Base-by-base conservation (phyloP, 2,329 filamentous ascomycete species). In the Cladosporium sp. region DNA sequence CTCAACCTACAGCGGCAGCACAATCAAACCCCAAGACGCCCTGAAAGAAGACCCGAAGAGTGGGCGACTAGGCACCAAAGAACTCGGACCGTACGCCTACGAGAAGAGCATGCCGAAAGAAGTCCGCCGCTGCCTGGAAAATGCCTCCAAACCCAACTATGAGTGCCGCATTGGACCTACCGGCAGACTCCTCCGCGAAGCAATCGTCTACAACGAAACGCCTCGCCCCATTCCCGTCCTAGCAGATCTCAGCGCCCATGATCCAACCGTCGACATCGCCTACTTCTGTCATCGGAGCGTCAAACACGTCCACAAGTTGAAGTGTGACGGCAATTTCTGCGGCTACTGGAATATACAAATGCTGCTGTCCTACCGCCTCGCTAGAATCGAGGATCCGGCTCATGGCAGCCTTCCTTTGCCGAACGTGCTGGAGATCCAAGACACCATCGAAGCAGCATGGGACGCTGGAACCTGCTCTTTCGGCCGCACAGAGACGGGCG, bases 321-420 rank as follows among this genome's bases (percentile, higher is more conserved):
- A 81, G n/a, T 81, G 79, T 61, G 92, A 96, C 76, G 92, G 92
- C 20, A 89, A 91, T 5, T 97, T 97, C 71, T 97, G 93, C 70
- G 93, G 93, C 3, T 97, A 97, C 71, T 84, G 93, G 40, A 97
- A 96, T 69, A 95, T 96, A 34, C 94, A 97, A 72, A 95, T 95
- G 86, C 74, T 97, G 65, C 78, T 88, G 14, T 93, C 92, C 0
- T 57, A 65, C 28, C 65, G 60, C 51, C 37, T 55, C 19, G 39
- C 55, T 14, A 43, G 28, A 52, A 42, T 51, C 42, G 52, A 60
- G n/a, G 63, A 65, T 28, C 62, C 60, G 15, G 62, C 64, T 40
- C 55, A 75, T 1, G 45, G 36, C 5, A 37, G n/a, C 42, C 47
- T 59, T 39, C 56, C 56, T 14, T 76, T 92, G 5, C 93, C 94